A percentile compares a stretch with the other conserved stretches of the same genome.
Evolutionary conservation across 768 basidiomycete species (phyloP).

Genomic region (Suillus variegatus): DNA sequence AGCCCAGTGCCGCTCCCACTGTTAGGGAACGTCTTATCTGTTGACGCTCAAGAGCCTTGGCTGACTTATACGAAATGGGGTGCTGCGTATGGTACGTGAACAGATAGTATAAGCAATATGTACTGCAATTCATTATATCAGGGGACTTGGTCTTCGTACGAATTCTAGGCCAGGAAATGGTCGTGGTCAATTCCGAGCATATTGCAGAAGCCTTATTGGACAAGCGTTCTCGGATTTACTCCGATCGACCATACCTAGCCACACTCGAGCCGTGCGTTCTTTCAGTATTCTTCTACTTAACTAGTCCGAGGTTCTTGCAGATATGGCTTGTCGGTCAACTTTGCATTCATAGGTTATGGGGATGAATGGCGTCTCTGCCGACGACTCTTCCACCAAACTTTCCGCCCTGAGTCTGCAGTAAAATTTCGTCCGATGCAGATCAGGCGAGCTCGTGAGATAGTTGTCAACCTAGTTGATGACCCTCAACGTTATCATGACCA

Average conservation of each 20-base stretch:
- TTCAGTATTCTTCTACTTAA: neutral
- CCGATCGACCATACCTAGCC: slow-evolving; percentile 10
- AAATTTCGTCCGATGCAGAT: slow-evolving; percentile 27
- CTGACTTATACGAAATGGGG: too few species aligned
- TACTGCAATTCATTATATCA: neutral
- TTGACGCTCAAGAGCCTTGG: too few species aligned
- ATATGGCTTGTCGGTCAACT: slow-evolving; percentile 2
- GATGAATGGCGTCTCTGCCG: slow-evolving; percentile 31
- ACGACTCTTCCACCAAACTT: slow-evolving; percentile 38
- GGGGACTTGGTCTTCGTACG: slow-evolving; percentile 7
- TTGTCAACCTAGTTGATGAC: slow-evolving; percentile 25
- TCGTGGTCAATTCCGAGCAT: slow-evolving; percentile 6
- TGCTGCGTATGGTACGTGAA: slow-evolving; percentile 16
- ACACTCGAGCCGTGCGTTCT: slow-evolving; percentile 1
- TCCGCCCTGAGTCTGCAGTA: slow-evolving; percentile 31
- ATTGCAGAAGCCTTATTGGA: slow-evolving; percentile 8
- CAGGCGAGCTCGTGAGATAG: slow-evolving; percentile 23
- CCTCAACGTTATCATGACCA: slow-evolving; percentile 33
- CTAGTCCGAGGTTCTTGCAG: neutral
- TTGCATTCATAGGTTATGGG: slow-evolving; percentile 4
- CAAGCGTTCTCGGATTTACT: slow-evolving; percentile 13
- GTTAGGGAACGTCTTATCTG: too few species aligned
- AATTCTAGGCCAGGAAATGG: slow-evolving; percentile 1
- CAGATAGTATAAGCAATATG: neutral
- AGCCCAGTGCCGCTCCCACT: too few species aligned